Evolutionary conservation across 768 basidiomycete species (phyloP).

Genomic region (Lanmaoa pseudosensibilis): DNA sequence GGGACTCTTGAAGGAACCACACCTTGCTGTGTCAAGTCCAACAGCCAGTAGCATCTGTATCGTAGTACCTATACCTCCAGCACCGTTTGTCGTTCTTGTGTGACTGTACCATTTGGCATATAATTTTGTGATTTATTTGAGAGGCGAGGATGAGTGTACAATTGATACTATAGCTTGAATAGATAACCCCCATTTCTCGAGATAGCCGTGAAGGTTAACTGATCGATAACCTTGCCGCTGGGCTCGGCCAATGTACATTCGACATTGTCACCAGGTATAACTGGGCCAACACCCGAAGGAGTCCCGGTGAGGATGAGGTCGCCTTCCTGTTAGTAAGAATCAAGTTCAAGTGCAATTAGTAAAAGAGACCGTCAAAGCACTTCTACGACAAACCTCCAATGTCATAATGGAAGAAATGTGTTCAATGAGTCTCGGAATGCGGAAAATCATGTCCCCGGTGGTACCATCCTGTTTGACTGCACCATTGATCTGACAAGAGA

Average conservation of each 20-base stretch:
- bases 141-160: neutral
- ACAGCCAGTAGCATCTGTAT: constrained; percentile 3
- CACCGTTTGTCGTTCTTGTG: constrained; percentile 3
- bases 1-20: constrained; percentile 14
- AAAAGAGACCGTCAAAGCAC: neutral
- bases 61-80: constrained; percentile 20
- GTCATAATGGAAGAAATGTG: constrained; percentile 97
- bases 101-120: constrained; percentile 15
- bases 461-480: constrained; percentile 79
- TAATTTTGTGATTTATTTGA: constrained; percentile 12
- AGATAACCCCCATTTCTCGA: constrained; percentile 70
- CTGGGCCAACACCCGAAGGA: constrained; percentile 84
- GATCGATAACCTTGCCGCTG: constrained; percentile 54
- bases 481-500: constrained; percentile 69
- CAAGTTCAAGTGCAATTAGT: neutral
- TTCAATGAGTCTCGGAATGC: constrained; percentile 81
- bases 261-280: constrained; percentile 74
- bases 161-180: constrained; percentile 38
- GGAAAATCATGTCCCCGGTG: constrained; percentile 90
- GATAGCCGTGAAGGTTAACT: constrained; percentile 63
- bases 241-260: constrained; percentile 66
- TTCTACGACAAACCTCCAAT: constrained; percentile 63
- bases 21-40: neutral
- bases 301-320: constrained; percentile 93
- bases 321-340: constrained; percentile 59